Conservation (phyloP, 2,329 filamentous ascomycete genomes). For the Chaetomiaceae sp. region DNA sequence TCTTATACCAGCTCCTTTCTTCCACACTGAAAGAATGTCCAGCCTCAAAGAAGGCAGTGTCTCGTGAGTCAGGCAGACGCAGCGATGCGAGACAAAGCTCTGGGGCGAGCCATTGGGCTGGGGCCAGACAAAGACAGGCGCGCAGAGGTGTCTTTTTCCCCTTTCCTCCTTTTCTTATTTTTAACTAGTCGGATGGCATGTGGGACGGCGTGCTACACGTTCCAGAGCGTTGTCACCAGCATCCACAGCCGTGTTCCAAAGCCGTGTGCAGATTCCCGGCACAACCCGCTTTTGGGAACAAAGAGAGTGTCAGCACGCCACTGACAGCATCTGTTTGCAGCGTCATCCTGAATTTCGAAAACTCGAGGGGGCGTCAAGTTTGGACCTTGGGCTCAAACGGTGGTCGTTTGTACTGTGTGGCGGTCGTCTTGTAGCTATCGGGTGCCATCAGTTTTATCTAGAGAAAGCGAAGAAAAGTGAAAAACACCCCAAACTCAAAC, state of each 20-base stretch:
- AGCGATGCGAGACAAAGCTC: slow-evolving; percentile 24
- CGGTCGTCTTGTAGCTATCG: too few species aligned
- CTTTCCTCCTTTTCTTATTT: too few species aligned
- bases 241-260: background rate
- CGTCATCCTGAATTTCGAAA: background rate
- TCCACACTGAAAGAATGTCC: slow-evolving; percentile 17
- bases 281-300: slow-evolving; percentile 7
- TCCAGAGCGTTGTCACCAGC: slow-evolving; percentile 6
- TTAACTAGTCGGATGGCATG: background rate
- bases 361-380: background rate
- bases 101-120: slow-evolving; percentile 7
- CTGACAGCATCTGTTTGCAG: slow-evolving; percentile 10
- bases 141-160: background rate
- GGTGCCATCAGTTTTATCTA: too few species aligned
- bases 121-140: slow-evolving; percentile 1
- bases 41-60: slow-evolving; percentile 18
- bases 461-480: too few species aligned
- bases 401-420: too few species aligned
- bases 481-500: too few species aligned
- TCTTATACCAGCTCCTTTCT: slow-evolving; percentile 17
- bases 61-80: slow-evolving; percentile 23
- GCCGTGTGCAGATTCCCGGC: slow-evolving; percentile 5
- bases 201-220: slow-evolving; percentile 6
- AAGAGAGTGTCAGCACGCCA: slow-evolving; percentile 9
- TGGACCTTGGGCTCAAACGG: too few species aligned